Evolutionary conservation across 768 basidiomycete genomes (phyloP), one percentile per base, ranked within the genome.

Genomic region (Tulasnella sp.): DNA sequence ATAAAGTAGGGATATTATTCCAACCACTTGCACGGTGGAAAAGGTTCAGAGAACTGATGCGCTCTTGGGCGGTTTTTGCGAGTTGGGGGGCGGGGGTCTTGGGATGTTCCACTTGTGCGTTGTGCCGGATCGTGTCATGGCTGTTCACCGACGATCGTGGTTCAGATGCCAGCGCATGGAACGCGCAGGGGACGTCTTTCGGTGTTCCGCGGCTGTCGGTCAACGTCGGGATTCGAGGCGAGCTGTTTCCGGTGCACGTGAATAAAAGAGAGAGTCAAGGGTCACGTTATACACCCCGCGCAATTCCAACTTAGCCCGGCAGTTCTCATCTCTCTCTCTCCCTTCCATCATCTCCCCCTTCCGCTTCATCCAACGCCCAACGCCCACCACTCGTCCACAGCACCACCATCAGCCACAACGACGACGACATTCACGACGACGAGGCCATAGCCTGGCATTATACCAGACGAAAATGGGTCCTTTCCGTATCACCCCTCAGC

Each of bases 401-500:
- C 54, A 28, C 46, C 44, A 37, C 76, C 22, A n/a, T 20, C 11
- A 28, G n/a, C 54, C 3, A 77, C 54, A 34, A 77, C 74, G 24
- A 60, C 31, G 40, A 58, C 60, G 18, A 64, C 34, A 60, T 1
- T 37, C 60, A 76, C 76, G 31, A 76, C 77, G 40, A 60, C 46
- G 24, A 41, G 11, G 46, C 42, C 54, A 48, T 60, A 40, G 72
- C 37, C 37, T 73, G 42, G 72, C 42, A 73, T 11, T 22, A 37
- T 28, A 31, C 75, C 48, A 31, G 42, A 48, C 58, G 24, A 46
- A 44, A 44, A 80, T 80, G 79, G 72, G 72, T 31, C 79, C 79
- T 46, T 96, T 94, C 86, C 90, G 92, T 76, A 97, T 97, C 82
- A 90, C 92, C 22, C 88, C 92, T 80, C 88, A 91, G 11, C 88